Percentiles rank a stretch among this genome's conserved stretches.
phyloP scores from a whole-genome alignment of 2,329 filamentous ascomycete genomes.

The Graphilbum sp. region DNA sequence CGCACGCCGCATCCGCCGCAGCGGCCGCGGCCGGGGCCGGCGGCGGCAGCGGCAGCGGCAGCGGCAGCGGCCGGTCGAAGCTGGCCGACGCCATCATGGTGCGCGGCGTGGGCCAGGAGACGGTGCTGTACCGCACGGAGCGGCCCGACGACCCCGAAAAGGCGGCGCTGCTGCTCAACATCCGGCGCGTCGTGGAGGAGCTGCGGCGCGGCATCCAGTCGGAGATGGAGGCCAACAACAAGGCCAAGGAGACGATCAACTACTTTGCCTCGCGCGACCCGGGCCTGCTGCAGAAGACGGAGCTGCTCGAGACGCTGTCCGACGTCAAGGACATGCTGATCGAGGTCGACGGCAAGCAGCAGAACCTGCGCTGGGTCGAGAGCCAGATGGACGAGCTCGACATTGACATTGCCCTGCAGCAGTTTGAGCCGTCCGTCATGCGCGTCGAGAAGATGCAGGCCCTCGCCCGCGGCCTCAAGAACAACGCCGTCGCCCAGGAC shows the following conservation, averaged over 20 bases:
- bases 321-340: conserved; percentile 77
- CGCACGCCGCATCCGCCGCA: conserved; percentile 12
- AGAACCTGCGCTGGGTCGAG: conserved; percentile 92
- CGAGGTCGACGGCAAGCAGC: conserved; percentile 90
- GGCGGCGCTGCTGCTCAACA: conserved; percentile 64
- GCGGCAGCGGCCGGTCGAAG: conserved; percentile 33
- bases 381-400: conserved; percentile 90
- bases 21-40: conserved; percentile 12
- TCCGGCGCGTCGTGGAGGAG: conserved; percentile 85
- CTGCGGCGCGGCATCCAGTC: conserved; percentile 71
- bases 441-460: conserved; percentile 73
- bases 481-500: conserved; percentile 75
- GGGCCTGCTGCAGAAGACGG: conserved; percentile 60
- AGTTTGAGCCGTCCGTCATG: conserved; percentile 69
- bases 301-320: conserved; percentile 62
- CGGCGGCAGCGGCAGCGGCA: not conserved
- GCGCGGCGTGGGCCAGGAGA: conserved; percentile 68
- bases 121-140: conserved; percentile 87
- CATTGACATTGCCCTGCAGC: conserved; percentile 84
- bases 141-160: conserved; percentile 69
- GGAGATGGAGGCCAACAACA: conserved; percentile 76
- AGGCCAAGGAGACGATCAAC: conserved; percentile 69
- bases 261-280: conserved; percentile 71
- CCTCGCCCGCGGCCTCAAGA: conserved; percentile 64
- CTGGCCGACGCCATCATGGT: conserved; percentile 81